phyloP scores from a whole-genome alignment of 148 eudicot genomes.

The Cornus suecica region DNA sequence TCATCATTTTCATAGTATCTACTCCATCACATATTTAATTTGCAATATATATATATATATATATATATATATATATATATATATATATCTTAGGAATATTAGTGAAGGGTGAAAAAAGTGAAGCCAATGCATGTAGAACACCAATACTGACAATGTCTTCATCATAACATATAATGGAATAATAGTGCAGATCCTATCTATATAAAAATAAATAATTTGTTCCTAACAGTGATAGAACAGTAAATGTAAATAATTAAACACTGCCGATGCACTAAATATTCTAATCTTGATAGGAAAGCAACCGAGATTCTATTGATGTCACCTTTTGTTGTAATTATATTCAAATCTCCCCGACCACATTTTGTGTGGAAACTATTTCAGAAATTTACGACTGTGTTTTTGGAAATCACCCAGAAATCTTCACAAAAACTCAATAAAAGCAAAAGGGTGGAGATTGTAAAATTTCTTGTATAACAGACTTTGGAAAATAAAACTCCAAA shows the following conservation, averaged over 20 bases:
- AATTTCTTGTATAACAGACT: too few species aligned
- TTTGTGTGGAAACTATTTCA: neutral
- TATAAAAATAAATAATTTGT: neutral
- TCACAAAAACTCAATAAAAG: too few species aligned
- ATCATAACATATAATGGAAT: neutral
- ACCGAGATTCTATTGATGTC: too few species aligned
- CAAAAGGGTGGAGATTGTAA: too few species aligned
- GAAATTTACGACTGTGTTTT: too few species aligned
- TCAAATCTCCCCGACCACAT: neutral
- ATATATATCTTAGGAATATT: neutral
- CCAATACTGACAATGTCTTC: neutral
- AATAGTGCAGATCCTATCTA: neutral
- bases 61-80: too few species aligned
- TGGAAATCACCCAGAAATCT: neutral
- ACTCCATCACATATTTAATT: neutral
- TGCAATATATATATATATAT: too few species aligned
- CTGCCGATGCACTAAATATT: too few species aligned
- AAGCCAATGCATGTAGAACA: neutral
- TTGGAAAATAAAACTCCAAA: neutral
- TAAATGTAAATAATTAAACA: too few species aligned
- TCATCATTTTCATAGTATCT: neutral
- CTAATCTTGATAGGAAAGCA: too few species aligned
- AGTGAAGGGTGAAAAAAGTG: neutral
- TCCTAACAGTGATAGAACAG: neutral
- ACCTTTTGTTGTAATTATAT: neutral